Base-by-base conservation (phyloP, 345 rosid genomes). In the Moringa oleifera region DNA sequence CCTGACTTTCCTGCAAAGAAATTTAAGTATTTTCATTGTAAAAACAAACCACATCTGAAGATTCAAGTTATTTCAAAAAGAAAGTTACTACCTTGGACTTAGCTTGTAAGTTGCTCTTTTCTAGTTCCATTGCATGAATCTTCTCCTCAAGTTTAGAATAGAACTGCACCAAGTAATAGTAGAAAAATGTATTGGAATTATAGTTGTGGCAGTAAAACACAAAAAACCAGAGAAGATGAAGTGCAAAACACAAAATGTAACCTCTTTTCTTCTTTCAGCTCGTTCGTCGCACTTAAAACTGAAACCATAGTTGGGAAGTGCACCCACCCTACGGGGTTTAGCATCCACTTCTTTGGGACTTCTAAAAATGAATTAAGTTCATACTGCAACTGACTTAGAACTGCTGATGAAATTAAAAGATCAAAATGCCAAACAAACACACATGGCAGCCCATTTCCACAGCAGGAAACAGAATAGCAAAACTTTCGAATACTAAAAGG, bases 261-360 rank as follows among this genome's bases (percentile, higher is more conserved):
- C 99, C 98, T 95, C 99, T 80, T 62, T 91, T 67, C 99, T 83
- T 83, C 87, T 95, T 72, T 95, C 99, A 71, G 99, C 99, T 46
- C 99, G 87, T 77, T 89, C 95, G 74, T 84, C 91, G 72, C 99
- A 95, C 80, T 73, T 87, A 65, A 95, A 95, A 72, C 96, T 95
- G 84, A 95, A 95, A 36, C 99, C 98, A 61, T 95, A 95, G 57
- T 85, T 91, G 57, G 99, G 99, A 78, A 89, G 98, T 21, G 81
- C 73, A 75, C 92, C 91, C 19, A 65, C 73, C 79, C 64, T 85
- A 18, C 71, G 82, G 77, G 89, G 66, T 70, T 84, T 89, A 61
- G 78, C 75, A 78, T 95, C 96, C 23, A 76, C 88, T 59, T 76
- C 71, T 18, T 68, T 73, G 53, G 89, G 87, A 72, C 90, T 88